Evolutionary conservation across 352 stramenopile genomes (phyloP), one percentile per base, ranked within the genome.

Genomic region (Globisporangium irregulare): DNA sequence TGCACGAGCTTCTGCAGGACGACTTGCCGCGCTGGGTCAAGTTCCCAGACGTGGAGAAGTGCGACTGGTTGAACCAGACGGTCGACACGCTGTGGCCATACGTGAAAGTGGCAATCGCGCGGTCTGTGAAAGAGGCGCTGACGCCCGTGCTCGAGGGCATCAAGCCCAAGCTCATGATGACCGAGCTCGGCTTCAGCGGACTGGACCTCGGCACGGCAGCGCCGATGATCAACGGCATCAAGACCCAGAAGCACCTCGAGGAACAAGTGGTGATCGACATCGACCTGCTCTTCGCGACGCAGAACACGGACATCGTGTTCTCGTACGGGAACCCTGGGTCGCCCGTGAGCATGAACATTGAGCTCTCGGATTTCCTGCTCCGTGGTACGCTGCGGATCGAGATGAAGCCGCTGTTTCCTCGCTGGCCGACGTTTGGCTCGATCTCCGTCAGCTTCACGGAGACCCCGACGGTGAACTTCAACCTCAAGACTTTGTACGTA

Each of bases 71-170:
- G 15, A 83, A 83, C 57, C 61, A 81, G 60, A 74, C 59, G 2
- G 55, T 83, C 63, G 74, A 77, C n/a, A 76, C 76, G n/a, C 64
- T 83, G 41, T 83, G 76, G 76, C 76, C 76, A 46, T 83, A 83
- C 59, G 72, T 81, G 43, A 83, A 83, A 50, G 69, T 81, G 58
- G 76, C 76, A 14, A 69, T 78, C 53, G 76, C 76, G 32, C 72
- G 72, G 27, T 72, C 62, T 9, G 71, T 83, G 29, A 74, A 76
- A 25, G 76, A 83, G 22, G 69, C 73, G 8, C 62, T 83, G 15
- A 81, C 67, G 22, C 76, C 76, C 3, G 73, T 68, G 43, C 72
- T 83, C 1, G 69, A 81, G 41, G 59, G 64, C 1, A 67, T 83
- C 53, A 81, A 83, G 57, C 69, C 69, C 6, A 81, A 81, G 69